phyloP scores from a whole-genome alignment of 352 stramenopile genomes.

The Aphanomyces astaci region DNA sequence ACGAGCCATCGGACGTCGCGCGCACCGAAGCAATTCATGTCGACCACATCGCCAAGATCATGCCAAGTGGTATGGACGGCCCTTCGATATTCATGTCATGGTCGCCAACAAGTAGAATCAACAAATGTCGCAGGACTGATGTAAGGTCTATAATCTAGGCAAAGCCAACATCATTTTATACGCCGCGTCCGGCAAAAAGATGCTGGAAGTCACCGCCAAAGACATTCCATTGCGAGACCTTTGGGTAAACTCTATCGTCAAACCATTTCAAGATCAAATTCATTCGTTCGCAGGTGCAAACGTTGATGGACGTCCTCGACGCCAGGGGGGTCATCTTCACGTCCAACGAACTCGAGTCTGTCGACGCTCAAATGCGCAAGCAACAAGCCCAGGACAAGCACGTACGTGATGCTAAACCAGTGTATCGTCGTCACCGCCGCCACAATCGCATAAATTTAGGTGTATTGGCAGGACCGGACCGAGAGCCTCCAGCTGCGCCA shows the following conservation, averaged over 20 bases:
- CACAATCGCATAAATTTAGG: too few species aligned
- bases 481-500: neutral
- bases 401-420: too few species aligned
- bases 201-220: constrained; percentile 8
- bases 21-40: neutral
- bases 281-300: neutral
- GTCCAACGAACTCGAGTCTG: neutral
- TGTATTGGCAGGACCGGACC: constrained; percentile 14
- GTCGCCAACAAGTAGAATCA: too few species aligned
- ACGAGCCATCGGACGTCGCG: neutral
- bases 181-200: neutral
- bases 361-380: constrained; percentile 10
- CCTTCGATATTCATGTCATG: constrained; percentile 1
- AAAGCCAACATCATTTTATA: constrained; percentile 5
- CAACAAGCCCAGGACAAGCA: constrained; percentile 17
- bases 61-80: neutral
- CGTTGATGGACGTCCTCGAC: constrained; percentile 10
- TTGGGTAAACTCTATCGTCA: neutral
- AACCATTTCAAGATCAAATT: neutral
- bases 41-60: neutral
- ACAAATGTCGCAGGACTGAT: too few species aligned
- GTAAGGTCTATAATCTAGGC: neutral
- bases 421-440: too few species aligned
- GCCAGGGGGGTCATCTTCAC: neutral
- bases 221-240: constrained; percentile 6